Evolutionary conservation across 2,329 filamentous ascomycete species (phyloP).

Genomic region (Aureobasidium sp.): DNA sequence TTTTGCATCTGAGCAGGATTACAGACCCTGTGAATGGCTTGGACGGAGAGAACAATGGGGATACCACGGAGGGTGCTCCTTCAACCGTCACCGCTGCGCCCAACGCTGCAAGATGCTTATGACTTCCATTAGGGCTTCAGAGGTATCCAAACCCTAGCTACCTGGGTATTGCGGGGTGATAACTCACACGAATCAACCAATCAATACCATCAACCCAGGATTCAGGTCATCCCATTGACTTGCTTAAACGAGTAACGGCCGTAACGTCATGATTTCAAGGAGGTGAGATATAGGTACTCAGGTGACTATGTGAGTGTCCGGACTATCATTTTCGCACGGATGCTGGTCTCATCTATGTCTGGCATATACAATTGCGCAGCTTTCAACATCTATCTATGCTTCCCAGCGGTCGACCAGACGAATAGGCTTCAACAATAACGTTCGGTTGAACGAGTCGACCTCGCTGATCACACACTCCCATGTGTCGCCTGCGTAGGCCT

Average conservation of each 20-base stretch:
- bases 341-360: not conserved
- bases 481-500: conserved; percentile 34
- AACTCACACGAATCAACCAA: not conserved
- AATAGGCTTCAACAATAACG: conserved; percentile 31
- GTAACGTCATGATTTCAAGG: not conserved
- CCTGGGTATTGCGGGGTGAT: too few relatives aligned
- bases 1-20: not conserved
- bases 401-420: conserved; percentile 29
- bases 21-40: not conserved
- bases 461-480: conserved; percentile 39
- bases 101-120: not conserved
- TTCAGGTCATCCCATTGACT: not conserved
- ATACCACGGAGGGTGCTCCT: too few relatives aligned
- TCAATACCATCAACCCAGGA: not conserved
- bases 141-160: too few relatives aligned
- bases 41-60: too few relatives aligned
- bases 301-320: not conserved
- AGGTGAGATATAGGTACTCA: not conserved
- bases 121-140: not conserved
- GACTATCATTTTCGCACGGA: not conserved
- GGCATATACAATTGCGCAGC: not conserved
- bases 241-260: not conserved
- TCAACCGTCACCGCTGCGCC: not conserved
- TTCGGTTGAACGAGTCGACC: conserved; percentile 32
- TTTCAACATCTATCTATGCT: not conserved